Evolutionary conservation across 2,329 filamentous ascomycete genomes (phyloP).

Genomic region (Claviceps sp.): DNA sequence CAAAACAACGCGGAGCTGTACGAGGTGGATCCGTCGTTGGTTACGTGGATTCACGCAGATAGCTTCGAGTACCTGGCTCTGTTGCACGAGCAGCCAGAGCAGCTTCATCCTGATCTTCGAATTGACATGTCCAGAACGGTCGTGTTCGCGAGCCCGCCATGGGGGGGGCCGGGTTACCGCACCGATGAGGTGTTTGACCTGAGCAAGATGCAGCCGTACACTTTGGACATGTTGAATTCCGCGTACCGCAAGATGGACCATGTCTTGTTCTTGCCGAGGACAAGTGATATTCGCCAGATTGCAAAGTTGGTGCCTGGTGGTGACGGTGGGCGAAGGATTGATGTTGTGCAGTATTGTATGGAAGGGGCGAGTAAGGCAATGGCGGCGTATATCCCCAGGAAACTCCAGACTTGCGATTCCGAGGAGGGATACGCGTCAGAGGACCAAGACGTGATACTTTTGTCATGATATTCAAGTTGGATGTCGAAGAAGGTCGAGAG

Average conservation of each 20-base stretch:
- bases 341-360: conserved; percentile 84
- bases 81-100: conserved; percentile 21
- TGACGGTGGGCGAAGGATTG: conserved; percentile 37
- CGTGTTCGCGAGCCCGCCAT: conserved; percentile 45
- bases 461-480: background rate
- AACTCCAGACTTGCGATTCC: background rate
- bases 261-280: conserved; percentile 75
- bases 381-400: conserved; percentile 45
- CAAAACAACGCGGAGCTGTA: conserved; percentile 86
- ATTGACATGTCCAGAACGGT: conserved; percentile 29
- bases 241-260: conserved; percentile 47
- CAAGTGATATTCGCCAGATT: conserved; percentile 69
- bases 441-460: background rate
- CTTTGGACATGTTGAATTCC: conserved; percentile 45
- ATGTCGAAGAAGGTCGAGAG: background rate
- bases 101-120: conserved; percentile 25
- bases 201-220: conserved; percentile 79
- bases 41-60: conserved; percentile 79
- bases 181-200: conserved; percentile 66
- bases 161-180: conserved; percentile 44
- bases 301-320: conserved; percentile 37
- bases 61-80: conserved; percentile 62
- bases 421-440: background rate
- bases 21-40: conserved; percentile 54
- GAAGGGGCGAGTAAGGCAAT: conserved; percentile 75